Percentiles rank a stretch among this genome's conserved stretches.
Conservation (phyloP, 495 filamentous ascomycete species). For the Rostrohypoxylon terebratum region DNA sequence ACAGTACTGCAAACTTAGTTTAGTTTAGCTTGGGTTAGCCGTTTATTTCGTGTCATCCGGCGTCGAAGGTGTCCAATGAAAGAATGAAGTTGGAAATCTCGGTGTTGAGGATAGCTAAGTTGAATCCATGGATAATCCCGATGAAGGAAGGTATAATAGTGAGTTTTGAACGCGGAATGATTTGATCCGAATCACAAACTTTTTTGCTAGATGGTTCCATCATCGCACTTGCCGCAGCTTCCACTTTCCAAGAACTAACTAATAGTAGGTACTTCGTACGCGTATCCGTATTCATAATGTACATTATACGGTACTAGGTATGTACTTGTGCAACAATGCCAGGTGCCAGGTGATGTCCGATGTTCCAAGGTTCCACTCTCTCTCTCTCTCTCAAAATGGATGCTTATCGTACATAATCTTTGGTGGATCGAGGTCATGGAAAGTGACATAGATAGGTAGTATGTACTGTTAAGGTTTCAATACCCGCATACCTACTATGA, state of each 20-base stretch:
- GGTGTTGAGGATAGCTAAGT: neutral
- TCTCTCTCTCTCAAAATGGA: neutral
- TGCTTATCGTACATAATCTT: neutral
- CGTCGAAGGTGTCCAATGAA: neutral
- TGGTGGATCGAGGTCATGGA: too few relatives aligned
- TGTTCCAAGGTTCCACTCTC: neutral
- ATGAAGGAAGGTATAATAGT: neutral
- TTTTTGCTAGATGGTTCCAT: conserved; percentile 13
- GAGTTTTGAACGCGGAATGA: neutral
- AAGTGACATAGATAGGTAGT: too few relatives aligned
- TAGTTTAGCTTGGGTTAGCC: neutral
- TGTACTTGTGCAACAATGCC: neutral
- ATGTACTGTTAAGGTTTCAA: too few relatives aligned
- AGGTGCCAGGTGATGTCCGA: neutral
- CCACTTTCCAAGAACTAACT: neutral
- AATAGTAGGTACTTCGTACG: too few relatives aligned
- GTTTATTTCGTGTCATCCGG: neutral
- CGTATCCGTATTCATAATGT: conserved; percentile 6
- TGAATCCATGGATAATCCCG: neutral
- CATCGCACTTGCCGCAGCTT: neutral
- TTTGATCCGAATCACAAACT: conserved; percentile 3
- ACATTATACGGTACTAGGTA: neutral
- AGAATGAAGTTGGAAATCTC: neutral
- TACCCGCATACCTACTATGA: too few relatives aligned
- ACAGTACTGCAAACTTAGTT: neutral